Conservation (phyloP, 2,329 filamentous ascomycete genomes). For the Stachybotrys elegans region DNA sequence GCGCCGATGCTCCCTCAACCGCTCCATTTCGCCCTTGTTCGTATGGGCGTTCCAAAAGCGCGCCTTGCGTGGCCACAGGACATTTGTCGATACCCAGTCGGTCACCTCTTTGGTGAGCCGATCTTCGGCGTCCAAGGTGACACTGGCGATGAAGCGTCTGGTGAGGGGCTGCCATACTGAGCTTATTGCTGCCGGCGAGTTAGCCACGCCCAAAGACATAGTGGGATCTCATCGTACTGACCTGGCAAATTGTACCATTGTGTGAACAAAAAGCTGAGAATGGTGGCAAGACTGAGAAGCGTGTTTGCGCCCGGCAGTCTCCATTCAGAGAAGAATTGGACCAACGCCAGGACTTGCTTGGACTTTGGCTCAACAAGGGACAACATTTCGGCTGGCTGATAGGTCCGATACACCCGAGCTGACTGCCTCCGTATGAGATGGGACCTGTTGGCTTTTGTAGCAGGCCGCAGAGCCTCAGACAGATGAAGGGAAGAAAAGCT, state of each 20-base stretch:
- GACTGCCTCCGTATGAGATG: no score
- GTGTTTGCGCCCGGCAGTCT: conserved; percentile 1
- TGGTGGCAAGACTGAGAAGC: background rate
- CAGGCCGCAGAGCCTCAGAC: no score
- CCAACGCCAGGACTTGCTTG: background rate
- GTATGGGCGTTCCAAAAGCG: conserved; percentile 1
- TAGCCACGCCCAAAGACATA: background rate
- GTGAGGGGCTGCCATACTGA: conserved; percentile 2
- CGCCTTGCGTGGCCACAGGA: conserved; percentile 3
- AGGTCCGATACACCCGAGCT: no score
- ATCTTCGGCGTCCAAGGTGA: conserved; percentile 1
- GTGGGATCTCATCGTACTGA: background rate
- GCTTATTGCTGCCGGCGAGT: background rate
- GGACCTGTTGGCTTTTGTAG: no score
- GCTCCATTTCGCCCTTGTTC: conserved; percentile 1
- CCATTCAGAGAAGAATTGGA: conserved; percentile 3
- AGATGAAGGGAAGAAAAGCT: no score
- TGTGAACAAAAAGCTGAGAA: conserved; percentile 1
- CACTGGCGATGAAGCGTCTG: background rate
- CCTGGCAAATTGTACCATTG: background rate
- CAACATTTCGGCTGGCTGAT: no score
- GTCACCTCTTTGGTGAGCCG: conserved; percentile 2
- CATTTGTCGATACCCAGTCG: background rate
- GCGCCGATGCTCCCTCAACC: background rate
- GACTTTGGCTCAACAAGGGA: background rate